These are phyloP conservation scores for Pulicaria dysenterica DNA, from an alignment of 129 eudicot species.

Conservation along the genomic window DNA sequence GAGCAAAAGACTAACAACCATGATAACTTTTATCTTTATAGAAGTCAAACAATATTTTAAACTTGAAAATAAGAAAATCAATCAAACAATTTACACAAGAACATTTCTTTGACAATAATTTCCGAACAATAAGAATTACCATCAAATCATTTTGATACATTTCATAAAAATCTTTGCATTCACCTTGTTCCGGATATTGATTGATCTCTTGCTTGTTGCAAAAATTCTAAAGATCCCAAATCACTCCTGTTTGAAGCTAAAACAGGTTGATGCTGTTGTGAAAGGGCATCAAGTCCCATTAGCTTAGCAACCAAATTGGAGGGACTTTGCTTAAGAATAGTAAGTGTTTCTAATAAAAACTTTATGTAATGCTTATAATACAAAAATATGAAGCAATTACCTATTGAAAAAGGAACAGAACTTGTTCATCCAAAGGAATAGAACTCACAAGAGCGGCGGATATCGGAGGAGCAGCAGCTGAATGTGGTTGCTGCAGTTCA, in stretches of 20 bases:
- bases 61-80: too few species aligned
- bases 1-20: too few species aligned
- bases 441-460: constrained; percentile 40
- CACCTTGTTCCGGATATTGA: constrained; percentile 45
- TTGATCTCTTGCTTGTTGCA: constrained; percentile 36
- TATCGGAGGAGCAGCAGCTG: constrained; percentile 33
- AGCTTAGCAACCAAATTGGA: constrained; percentile 83
- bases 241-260: constrained; percentile 46
- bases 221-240: constrained; percentile 35
- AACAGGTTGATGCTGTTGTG: constrained; percentile 48
- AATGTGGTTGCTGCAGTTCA: constrained; percentile 33
- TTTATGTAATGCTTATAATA: neutral
- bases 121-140: too few species aligned
- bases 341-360: constrained; percentile 10
- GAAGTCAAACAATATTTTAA: too few species aligned
- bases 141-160: constrained; percentile 63
- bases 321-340: constrained; percentile 47
- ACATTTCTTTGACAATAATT: too few species aligned
- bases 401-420: too few species aligned
- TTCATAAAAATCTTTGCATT: constrained; percentile 70
- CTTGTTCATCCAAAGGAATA: constrained; percentile 44
- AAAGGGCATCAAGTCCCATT: constrained; percentile 89
- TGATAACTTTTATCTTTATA: too few species aligned
- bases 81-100: too few species aligned
- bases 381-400: constrained; percentile 37